Evolutionary conservation across 78 protist genomes (phyloP), one percentile per base, ranked within the genome.

Genomic region (Paulinella micropora): DNA sequence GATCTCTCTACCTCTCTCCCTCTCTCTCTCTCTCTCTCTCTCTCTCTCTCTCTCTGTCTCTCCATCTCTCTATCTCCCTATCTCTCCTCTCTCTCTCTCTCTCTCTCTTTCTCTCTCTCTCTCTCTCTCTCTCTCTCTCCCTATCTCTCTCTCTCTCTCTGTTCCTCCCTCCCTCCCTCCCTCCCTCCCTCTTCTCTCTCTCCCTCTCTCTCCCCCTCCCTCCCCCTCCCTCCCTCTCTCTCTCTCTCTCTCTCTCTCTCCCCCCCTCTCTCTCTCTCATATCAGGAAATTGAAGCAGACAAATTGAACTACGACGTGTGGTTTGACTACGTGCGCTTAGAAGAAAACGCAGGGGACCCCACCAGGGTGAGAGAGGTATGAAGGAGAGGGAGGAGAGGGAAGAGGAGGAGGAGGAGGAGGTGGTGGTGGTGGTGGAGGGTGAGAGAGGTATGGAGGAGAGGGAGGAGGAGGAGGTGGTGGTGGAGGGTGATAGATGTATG

Each of bases 281-380:
- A n/a, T n/a, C n/a, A n/a, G 34, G 84, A 86, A 69, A 39, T 87
- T 34, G 36, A 38, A 39, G 86, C 15, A 31, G 82, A 88, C 4
- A 39, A 89, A 28, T 6, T 28, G 79, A 93, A 96, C 89, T 98
- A 97, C 91, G 99, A 98, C 89, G 73, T 69, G 0, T 98, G 99
- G 99, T 97, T 98, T 73, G 99, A 98, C 89, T 97, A 96, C 88
- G 86, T 93, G 15, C 88, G 95, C 26, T 87, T 98, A 34, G 99
- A 96, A 79, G 99, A 96, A 87, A 1, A 39, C 81, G 23, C 41
- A 31, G 95, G 97, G 2, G 92, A 95, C 26, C 64, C 86, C 0
- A 94, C 28, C 23, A 28, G 69, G 1, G 79, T 94, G 3, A 79
- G 98, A 6, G 97, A 96, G 26, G 64, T 95, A 1, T 97, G 95